phyloP scores from a whole-genome alignment of 2,329 filamentous ascomycete species.

The Fusarium sp. region DNA sequence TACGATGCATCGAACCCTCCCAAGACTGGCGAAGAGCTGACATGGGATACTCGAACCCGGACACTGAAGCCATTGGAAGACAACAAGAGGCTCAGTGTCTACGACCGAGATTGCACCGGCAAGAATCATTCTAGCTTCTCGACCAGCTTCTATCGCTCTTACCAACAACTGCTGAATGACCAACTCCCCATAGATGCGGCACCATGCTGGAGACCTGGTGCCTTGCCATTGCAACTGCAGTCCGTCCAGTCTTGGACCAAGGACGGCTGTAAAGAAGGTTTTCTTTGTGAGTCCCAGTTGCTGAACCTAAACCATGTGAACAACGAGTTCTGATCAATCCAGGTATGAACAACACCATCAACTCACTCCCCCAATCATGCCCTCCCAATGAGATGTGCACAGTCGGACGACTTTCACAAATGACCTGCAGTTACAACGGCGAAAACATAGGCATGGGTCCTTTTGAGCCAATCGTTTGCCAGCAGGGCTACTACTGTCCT shows the following conservation, averaged over 20 bases:
- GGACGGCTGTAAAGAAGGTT: slow-evolving; percentile 55
- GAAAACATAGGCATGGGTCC: slow-evolving; percentile 57
- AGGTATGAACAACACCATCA: slow-evolving; percentile 60
- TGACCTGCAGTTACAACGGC: slow-evolving; percentile 48
- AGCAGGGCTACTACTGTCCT: slow-evolving; percentile 63
- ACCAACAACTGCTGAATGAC: slow-evolving; percentile 36
- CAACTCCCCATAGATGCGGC: slow-evolving; percentile 51
- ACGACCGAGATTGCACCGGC: slow-evolving; percentile 56
- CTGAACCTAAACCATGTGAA: too few relatives aligned
- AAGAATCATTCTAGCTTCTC: slow-evolving; percentile 56
- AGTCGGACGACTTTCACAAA: slow-evolving; percentile 49
- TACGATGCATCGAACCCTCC: slow-evolving; percentile 54
- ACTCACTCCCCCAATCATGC: slow-evolving; percentile 59
- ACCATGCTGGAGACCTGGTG: slow-evolving; percentile 55
- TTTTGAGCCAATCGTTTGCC: slow-evolving; percentile 65
- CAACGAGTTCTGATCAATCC: not conserved
- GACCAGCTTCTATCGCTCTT: slow-evolving; percentile 54
- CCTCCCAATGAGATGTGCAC: slow-evolving; percentile 55
- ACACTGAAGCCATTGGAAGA: slow-evolving; percentile 44
- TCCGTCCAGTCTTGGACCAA: slow-evolving; percentile 50
- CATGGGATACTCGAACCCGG: slow-evolving; percentile 43
- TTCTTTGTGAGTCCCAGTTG: slow-evolving; percentile 52
- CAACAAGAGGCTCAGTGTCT: slow-evolving; percentile 45
- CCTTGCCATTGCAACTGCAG: slow-evolving; percentile 56
- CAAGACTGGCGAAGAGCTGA: slow-evolving; percentile 43